Base-by-base conservation (phyloP, 352 stramenopile genomes). In the Bremia lactucae region DNA sequence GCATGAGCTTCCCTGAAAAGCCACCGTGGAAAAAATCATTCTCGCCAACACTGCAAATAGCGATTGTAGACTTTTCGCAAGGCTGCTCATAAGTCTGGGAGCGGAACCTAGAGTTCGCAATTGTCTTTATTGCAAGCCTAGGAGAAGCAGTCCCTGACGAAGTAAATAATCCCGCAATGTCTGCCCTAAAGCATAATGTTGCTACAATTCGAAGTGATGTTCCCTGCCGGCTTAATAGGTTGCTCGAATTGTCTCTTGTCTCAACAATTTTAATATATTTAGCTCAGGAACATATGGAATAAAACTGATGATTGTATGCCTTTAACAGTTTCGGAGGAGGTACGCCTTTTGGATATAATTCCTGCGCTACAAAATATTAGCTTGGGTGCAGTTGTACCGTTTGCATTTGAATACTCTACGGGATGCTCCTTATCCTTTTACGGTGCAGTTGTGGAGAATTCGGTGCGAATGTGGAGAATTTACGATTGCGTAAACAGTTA, bases 321-420 rank as follows among this genome's bases (percentile, higher is more conserved):
- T 6, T 43, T 93, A 25, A 71, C 50, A 3, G 88, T 90, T 38
- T 80, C 80, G 0, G 77, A 90, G 33, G 73, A 86, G 57, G 73
- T 93, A n/a, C 54, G 41, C 16, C 53, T 90, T 14, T 59, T 69
- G 25, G 61, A 72, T 14, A 49, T 65, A 6, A 34, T 20, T 16
- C 61, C 75, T 2, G 51, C 50, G 34, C 41, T 38, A 3, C 48
- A 90, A 8, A 71, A 73, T 15, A 55, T 93, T 26, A 87, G 78
- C 46, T 82, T 72, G 18, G 64, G 68, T 13, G 51, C 57, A 0
- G 36, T 57, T 21, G 74, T 87, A 1, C 58, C 62, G 2, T 93
- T 87, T 41, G 59, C 81, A 9, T 64, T 59, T 26, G 77, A 73
- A 10, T 68, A 62, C 15, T 63, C 47, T 0, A 84, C 73, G 2